phyloP scores from a whole-genome alignment of 2,329 filamentous ascomycete species.

The Ascochyta fabae region DNA sequence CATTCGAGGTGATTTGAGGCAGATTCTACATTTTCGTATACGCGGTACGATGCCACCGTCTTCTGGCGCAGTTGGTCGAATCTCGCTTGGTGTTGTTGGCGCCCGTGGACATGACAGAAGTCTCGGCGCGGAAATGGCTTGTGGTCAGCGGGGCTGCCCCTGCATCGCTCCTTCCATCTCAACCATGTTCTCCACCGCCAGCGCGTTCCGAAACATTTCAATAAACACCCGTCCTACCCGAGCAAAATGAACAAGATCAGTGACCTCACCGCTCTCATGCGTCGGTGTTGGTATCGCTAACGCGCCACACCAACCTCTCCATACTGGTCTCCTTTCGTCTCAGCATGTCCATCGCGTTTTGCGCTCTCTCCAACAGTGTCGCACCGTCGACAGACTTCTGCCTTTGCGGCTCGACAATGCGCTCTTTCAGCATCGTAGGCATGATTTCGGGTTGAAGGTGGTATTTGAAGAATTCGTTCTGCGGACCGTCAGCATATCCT shows the following conservation, averaged over 20 bases:
- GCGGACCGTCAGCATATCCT: conserved; percentile 1
- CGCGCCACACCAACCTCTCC: conserved; percentile 52
- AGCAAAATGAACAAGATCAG: background rate
- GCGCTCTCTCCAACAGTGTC: conserved; percentile 51
- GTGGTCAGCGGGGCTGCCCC: conserved; percentile 7
- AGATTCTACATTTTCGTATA: background rate
- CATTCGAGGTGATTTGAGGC: conserved; percentile 13
- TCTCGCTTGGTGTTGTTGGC: conserved; percentile 1
- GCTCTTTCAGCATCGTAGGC: conserved; percentile 53
- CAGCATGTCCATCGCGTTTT: conserved; percentile 53
- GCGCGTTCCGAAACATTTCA: conserved; percentile 15
- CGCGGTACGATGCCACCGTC: background rate
- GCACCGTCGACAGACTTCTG: conserved; percentile 51
- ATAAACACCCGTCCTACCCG: conserved; percentile 2
- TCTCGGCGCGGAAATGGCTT: background rate
- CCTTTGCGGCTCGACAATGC: conserved; percentile 52
- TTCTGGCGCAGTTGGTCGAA: background rate
- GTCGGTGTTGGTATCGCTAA: conserved; percentile 31
- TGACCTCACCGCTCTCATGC: conserved; percentile 8
- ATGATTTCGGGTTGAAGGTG: conserved; percentile 63
- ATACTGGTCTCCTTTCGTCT: conserved; percentile 54
- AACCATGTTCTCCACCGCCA: background rate
- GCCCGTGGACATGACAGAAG: background rate
- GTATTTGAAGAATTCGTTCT: conserved; percentile 64
- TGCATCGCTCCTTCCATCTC: conserved; percentile 16